These are phyloP conservation scores for Wickerhamomyces bisporus DNA, from an alignment of 805 yeast species.

Conservation along the genomic window DNA sequence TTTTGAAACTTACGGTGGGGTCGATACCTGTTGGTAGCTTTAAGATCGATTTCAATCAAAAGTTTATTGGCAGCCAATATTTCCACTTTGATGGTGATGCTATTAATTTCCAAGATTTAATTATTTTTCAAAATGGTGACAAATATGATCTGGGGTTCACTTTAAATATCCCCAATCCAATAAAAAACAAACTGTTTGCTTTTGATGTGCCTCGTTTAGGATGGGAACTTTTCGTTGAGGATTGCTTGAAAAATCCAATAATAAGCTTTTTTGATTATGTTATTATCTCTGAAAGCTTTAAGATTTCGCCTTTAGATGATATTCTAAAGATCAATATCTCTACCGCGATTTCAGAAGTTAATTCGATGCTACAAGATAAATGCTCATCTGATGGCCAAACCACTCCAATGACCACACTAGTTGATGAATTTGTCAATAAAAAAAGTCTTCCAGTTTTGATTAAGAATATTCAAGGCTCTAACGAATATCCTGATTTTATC, in stretches of 20 bases:
- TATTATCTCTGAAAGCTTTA: conserved; percentile 8
- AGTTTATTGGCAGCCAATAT: conserved; percentile 21
- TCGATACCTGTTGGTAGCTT: conserved; percentile 28
- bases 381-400: conserved; percentile 5
- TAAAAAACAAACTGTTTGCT: conserved; percentile 15
- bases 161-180: conserved; percentile 19
- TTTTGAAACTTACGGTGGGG: conserved; percentile 28
- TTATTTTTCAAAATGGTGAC: conserved; percentile 18
- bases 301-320: conserved; percentile 12
- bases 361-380: conserved; percentile 2
- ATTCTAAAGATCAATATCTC: conserved; percentile 8
- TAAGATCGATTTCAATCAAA: conserved; percentile 27
- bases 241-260: conserved; percentile 28
- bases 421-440: conserved; percentile 14
- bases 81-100: conserved; percentile 16
- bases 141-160: conserved; percentile 20
- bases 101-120: conserved; percentile 20
- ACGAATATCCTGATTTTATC: conserved; percentile 13
- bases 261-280: conserved; percentile 25
- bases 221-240: conserved; percentile 34
- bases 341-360: conserved; percentile 5
- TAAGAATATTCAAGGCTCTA: conserved; percentile 18
- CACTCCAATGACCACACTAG: conserved; percentile 13
- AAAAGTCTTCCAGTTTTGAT: conserved; percentile 15
- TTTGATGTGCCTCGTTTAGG: conserved; percentile 29